Evolutionary conservation across 2,329 filamentous ascomycete species (phyloP).

Genomic region (Coniochaeta sp.): DNA sequence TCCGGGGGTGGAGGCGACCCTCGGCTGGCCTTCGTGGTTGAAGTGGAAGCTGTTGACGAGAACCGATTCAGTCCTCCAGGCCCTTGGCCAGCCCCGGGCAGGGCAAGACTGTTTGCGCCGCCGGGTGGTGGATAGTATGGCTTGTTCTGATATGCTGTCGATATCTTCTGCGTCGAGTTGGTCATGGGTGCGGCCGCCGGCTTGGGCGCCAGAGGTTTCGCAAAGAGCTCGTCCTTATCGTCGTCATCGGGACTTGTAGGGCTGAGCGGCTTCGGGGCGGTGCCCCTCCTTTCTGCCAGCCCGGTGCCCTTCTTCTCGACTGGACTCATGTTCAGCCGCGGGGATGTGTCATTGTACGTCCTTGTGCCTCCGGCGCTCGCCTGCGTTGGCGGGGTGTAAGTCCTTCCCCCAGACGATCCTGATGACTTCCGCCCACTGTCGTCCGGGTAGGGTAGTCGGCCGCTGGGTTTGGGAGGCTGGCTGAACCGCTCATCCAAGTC

Average conservation of each 20-base stretch:
- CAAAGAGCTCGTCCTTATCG: conserved; percentile 75
- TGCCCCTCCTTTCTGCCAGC: conserved; percentile 74
- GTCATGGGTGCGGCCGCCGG: conserved; percentile 11
- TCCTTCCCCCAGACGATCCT: conserved; percentile 18
- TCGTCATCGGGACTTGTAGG: conserved; percentile 69
- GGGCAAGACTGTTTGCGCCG: conserved; percentile 2
- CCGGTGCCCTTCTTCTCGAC: conserved; percentile 52
- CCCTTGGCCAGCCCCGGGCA: conserved; percentile 5
- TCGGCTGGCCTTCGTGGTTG: conserved; percentile 83
- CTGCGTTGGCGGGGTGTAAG: conserved; percentile 24
- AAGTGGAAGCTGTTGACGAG: conserved; percentile 81
- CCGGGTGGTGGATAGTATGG: conserved; percentile 55
- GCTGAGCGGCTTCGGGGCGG: conserved; percentile 75
- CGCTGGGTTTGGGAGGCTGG: conserved; percentile 29
- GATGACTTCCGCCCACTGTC: conserved; percentile 30
- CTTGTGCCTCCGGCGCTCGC: neutral
- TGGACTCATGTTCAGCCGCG: conserved; percentile 48
- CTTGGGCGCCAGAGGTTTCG: conserved; percentile 45
- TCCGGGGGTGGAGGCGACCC: conserved; percentile 94
- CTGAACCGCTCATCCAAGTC: conserved; percentile 47
- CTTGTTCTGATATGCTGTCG: conserved; percentile 44
- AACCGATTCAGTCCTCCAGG: conserved; percentile 46
- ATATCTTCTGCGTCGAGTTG: conserved; percentile 18
- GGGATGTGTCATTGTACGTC: conserved; percentile 40
- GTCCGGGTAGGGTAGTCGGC: conserved; percentile 34